Evolutionary conservation across 2,329 filamentous ascomycete genomes (phyloP).

Genomic region (Domatiomyces globalis): DNA sequence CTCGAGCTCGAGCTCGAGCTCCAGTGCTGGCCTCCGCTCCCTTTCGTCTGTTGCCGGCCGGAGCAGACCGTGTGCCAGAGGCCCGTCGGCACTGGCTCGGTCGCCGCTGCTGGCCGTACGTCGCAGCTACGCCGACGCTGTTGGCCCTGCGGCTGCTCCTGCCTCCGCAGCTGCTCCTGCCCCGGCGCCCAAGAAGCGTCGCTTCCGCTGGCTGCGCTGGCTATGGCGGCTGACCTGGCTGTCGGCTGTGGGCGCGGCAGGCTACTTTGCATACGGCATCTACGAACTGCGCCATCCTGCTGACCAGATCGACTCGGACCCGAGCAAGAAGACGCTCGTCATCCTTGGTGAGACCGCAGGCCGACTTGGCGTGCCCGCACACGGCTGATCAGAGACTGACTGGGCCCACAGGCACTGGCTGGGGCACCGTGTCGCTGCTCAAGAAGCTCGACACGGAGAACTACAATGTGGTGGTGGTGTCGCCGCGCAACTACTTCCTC

Average conservation of each 20-base stretch:
- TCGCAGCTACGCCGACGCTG: slow-evolving; percentile 39
- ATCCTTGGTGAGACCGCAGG: slow-evolving; percentile 58
- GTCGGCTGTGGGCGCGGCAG: slow-evolving; percentile 53
- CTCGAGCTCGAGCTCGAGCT: slow-evolving; percentile 1
- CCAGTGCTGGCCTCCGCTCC: slow-evolving; percentile 5
- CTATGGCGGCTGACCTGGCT: slow-evolving; percentile 72
- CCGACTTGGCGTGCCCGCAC: not conserved
- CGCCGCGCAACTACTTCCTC: slow-evolving; percentile 97
- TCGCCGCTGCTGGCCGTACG: slow-evolving; percentile 28
- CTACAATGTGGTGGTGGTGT: slow-evolving; percentile 97
- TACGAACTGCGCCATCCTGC: slow-evolving; percentile 69
- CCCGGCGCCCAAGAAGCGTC: slow-evolving; percentile 34
- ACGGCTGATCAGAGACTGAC: slow-evolving; percentile 9
- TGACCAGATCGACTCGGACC: slow-evolving; percentile 66
- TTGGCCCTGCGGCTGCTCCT: slow-evolving; percentile 23
- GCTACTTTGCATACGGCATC: slow-evolving; percentile 64
- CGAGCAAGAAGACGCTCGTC: slow-evolving; percentile 90
- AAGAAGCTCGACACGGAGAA: slow-evolving; percentile 98
- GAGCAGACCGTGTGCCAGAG: not conserved
- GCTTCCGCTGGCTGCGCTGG: slow-evolving; percentile 61
- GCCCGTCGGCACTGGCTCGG: not conserved
- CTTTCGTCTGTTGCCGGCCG: not conserved
- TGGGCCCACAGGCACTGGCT: slow-evolving; percentile 63
- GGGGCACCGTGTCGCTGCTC: slow-evolving; percentile 87
- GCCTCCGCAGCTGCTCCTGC: slow-evolving; percentile 19